phyloP scores from a whole-genome alignment of 139 green algal species.

The Closterium sp. region DNA sequence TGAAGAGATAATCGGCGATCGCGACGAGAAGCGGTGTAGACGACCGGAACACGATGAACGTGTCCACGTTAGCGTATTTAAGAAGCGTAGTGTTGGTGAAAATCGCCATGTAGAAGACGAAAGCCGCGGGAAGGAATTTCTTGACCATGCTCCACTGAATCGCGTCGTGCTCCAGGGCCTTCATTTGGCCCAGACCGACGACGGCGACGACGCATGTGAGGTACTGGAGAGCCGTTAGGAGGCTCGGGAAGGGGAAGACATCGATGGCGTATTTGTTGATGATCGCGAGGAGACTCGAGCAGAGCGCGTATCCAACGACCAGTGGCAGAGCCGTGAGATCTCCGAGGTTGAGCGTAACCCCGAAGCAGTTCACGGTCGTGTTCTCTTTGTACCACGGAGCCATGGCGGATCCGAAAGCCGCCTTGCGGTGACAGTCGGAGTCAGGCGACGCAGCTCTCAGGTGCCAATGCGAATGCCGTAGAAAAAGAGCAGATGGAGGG shows the following conservation, averaged over 20 bases:
- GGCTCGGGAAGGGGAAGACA: constrained; percentile 38
- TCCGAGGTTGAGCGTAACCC: background rate
- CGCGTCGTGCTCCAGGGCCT: constrained; percentile 32
- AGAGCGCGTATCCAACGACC: constrained; percentile 42
- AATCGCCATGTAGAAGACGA: constrained; percentile 54
- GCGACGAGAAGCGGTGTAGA: constrained; percentile 50
- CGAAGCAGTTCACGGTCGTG: background rate
- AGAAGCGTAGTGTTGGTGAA: constrained; percentile 53
- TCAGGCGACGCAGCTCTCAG: background rate
- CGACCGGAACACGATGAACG: constrained; percentile 51
- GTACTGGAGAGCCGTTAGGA: constrained; percentile 47
- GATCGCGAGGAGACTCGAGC: constrained; percentile 41
- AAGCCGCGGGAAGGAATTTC: constrained; percentile 37
- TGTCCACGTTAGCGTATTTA: constrained; percentile 53
- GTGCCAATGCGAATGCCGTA: background rate
- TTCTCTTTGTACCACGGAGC: background rate
- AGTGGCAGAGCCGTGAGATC: constrained; percentile 28
- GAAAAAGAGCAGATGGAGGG: background rate
- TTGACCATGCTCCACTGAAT: constrained; percentile 21
- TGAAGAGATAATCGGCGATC: constrained; percentile 43
- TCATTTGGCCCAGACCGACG: constrained; percentile 20
- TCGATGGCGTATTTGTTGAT: constrained; percentile 50
- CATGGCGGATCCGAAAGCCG: background rate
- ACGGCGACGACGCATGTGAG: constrained; percentile 28
- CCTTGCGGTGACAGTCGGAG: background rate